Evolutionary conservation across 495 filamentous ascomycete genomes (phyloP), one percentile per base, ranked within the genome.

Genomic region (Penicillium arizonense): DNA sequence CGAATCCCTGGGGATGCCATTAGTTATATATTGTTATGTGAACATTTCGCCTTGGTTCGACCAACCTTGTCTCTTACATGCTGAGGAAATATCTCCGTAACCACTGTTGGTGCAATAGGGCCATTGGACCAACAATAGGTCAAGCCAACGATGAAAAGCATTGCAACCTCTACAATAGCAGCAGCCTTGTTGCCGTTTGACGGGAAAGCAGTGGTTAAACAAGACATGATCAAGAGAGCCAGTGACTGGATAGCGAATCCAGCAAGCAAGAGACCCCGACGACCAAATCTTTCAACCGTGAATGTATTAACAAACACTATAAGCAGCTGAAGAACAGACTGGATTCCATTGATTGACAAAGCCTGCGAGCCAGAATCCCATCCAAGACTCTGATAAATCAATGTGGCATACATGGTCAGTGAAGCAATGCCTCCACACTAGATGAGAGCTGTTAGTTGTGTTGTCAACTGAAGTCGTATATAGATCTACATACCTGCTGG

Each of bases 121-220:
- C 70, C 67, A 42, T 69, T 70, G 13, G 67, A 65, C 67, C 70
- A 69, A 49, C 67, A 71, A 53, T 74, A 72, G 0, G 67, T 71
- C 35, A 72, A 38, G 0, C 65, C 70, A 33, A 71, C 63, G 16
- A 72, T 62, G 38, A 70, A 73, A 3, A 74, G 50, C 67, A 74
- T 71, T 1, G 63, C 63, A 12, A 72, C 55, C 44, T 73, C 65
- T 2, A 58, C 67, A 12, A 73, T 50, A 21, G 63, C 69, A 3
- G 69, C 70, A 28, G 62, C 46, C 20, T 60, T 69, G 52, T 71
- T 72, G 7, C 44, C 37, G 37, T 73, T 73, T 20, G 62, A 40
- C 5, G 70, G 69, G 43, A 67, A 71, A 1, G 66, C 58, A 5
- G 68, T 71, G 11, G 62, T 65, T 3, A 73, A 55, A 44, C 53